Base-by-base conservation (phyloP, 2,329 filamentous ascomycete genomes). In the Curvularia hawaiiensis region DNA sequence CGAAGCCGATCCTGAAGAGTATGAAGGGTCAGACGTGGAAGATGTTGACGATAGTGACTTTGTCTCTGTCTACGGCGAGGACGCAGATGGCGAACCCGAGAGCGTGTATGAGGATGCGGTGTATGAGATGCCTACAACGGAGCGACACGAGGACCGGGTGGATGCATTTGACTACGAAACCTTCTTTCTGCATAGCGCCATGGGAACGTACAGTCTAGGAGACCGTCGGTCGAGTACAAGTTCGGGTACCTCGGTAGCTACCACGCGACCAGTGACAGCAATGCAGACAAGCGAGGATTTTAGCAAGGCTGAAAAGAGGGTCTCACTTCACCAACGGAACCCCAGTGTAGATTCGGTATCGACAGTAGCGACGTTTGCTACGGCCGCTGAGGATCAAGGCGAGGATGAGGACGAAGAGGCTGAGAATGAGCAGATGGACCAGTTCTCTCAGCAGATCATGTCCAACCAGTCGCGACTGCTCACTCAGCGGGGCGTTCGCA, bases 121-220 rank as follows among this genome's bases (percentile, higher is more conserved):
- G 8, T 75, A 75, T 60, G 66, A 78, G 50, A 72, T 72, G 67
- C 66, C 73, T 3, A 63, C 66, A 26, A 68, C 71, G 6, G 76
- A 72, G 52, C 91, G 92, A 0, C 94, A 98, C 69, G 94, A 98
- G 78, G 92, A 97, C 74, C 90, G 94, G 20, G 88, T 93, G 64
- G 94, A 98, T 75, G 93, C 93, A 1, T 98, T 98, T 70, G 94
- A 98, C 74, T 98, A 98, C 62, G 91, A 97, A 75, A 89, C 96
- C 72, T 97, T 97, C 78, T 97, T 97, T 75, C 82, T 97, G 14
- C 92, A 97, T 75, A 96, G 91, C 65, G 92, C 92, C 11, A 88
- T 97, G 84, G 92, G 92, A 6, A 92, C 84, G 2, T 88, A 92
- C 70, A 87, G 84, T 64, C 80, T 83, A 56, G 79, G 80, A 58